Base-by-base conservation (phyloP, 2,329 filamentous ascomycete genomes). In the Talaromyces piceae region DNA sequence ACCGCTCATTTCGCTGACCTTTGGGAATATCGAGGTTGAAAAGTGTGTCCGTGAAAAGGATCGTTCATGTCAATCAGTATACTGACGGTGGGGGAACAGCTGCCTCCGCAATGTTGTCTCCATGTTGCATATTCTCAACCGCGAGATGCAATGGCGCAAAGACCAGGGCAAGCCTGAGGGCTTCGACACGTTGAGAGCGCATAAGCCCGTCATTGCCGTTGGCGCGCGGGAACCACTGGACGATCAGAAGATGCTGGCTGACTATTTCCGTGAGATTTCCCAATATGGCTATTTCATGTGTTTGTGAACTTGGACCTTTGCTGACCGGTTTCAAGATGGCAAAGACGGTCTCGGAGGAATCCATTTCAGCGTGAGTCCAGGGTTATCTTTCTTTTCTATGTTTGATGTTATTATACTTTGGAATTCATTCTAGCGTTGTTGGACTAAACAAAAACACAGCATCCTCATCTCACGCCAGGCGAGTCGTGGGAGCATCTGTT, bases 101-200 rank as follows among this genome's bases (percentile, higher is more conserved):
- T 96, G 90, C 62, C 77, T 96, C 47, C 83, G 86, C 47, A 98
- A 98, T 70, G 84, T 87, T 13, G 84, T 97, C 33, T 87, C 89
- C 22, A 76, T 97, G 55, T 97, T 98, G 73, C 86, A 96, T 62
- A 85, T 95, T 53, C 79, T 98, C 49, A 89, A 95, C 58, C 88
- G 89, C 65, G 93, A 98, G 72, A 77, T 89, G 59, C 78, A 81
- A 58, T 97, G 91, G 91, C 81, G 93, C 56, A 82, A 81, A 64
- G 73, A 80, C 11, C 79, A 82, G 39, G 86, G 86, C 16, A 79
- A 77, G 50, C 71, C 80, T 0, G 76, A 84, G 50, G 87, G 88
- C 0, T 97, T 90, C 60, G 84, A 83, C 47, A 77, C 82, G 6
- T 73, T 97, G 68, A 81, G 79, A 58, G 77, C 79, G 12, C 82